phyloP scores from a whole-genome alignment of 305 asterid species.

The Fraxinus platypoda region DNA sequence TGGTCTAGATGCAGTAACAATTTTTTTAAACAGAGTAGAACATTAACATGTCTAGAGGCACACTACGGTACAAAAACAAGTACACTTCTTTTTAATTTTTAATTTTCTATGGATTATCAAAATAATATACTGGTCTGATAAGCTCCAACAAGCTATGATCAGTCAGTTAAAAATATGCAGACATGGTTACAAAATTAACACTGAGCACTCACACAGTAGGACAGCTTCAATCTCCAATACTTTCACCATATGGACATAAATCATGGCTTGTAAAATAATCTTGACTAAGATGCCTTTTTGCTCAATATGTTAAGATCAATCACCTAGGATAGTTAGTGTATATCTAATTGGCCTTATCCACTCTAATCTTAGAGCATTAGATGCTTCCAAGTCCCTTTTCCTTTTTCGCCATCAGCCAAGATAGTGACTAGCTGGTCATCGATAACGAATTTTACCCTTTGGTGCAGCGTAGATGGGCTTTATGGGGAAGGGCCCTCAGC shows the following conservation, averaged over 20 bases:
- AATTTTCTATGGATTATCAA: background rate
- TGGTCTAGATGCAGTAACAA: background rate
- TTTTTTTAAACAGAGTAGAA: background rate
- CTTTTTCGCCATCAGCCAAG: background rate
- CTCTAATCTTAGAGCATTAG: background rate
- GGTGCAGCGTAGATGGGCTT: no score
- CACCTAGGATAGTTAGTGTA: background rate
- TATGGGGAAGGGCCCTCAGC: no score
- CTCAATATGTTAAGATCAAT: background rate
- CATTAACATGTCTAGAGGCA: background rate
- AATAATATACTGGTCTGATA: background rate
- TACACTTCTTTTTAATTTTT: background rate
- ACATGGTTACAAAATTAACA: background rate
- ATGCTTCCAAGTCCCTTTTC: background rate
- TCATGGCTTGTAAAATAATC: background rate
- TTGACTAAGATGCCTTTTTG: background rate
- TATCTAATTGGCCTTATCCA: background rate
- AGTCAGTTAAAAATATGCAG: background rate
- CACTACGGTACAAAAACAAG: background rate
- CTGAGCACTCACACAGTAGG: background rate
- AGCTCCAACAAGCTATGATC: background rate
- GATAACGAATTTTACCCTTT: no score
- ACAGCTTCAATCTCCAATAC: background rate
- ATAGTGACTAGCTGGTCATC: no score
- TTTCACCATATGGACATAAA: background rate